Evolutionary conservation across 768 basidiomycete species (phyloP).

Genomic region (Russula olivacea): DNA sequence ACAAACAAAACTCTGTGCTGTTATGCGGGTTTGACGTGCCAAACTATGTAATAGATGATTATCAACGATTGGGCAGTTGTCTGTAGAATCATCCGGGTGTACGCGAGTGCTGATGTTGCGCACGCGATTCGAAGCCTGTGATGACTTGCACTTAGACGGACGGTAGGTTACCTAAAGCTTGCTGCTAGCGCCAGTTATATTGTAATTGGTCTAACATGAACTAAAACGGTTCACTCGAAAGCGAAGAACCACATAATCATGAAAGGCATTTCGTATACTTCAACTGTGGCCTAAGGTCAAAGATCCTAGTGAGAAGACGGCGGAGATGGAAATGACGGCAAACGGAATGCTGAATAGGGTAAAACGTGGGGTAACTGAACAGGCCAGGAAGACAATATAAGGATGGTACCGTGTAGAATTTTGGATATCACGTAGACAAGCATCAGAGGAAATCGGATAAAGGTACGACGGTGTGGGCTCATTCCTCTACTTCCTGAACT

Average conservation of each 20-base stretch:
- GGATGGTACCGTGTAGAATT: slow-evolving; percentile 25
- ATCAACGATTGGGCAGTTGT: too few relatives aligned
- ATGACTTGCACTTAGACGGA: too few relatives aligned
- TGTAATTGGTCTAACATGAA: not conserved
- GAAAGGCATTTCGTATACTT: slow-evolving; percentile 22
- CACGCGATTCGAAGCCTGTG: too few relatives aligned
- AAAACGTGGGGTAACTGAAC: slow-evolving; percentile 23
- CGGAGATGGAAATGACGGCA: slow-evolving; percentile 13
- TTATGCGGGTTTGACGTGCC: too few relatives aligned
- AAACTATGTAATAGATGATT: too few relatives aligned
- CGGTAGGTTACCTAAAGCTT: too few relatives aligned
- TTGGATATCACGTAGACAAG: slow-evolving; percentile 25
- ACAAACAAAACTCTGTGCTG: too few relatives aligned
- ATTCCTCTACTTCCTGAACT: slow-evolving; percentile 47
- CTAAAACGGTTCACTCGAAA: not conserved
- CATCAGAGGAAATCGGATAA: slow-evolving; percentile 16
- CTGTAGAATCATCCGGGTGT: too few relatives aligned
- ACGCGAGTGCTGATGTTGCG: too few relatives aligned
- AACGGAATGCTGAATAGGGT: slow-evolving; percentile 25
- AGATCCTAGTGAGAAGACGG: slow-evolving; percentile 9
- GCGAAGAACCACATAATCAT: not conserved
- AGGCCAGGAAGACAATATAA: slow-evolving; percentile 23
- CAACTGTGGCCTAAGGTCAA: slow-evolving; percentile 18
- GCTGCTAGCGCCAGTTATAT: too few relatives aligned
- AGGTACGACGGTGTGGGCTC: not conserved